phyloP scores from a whole-genome alignment of 2,329 filamentous ascomycete species.

The Pseudogymnoascus sp. region DNA sequence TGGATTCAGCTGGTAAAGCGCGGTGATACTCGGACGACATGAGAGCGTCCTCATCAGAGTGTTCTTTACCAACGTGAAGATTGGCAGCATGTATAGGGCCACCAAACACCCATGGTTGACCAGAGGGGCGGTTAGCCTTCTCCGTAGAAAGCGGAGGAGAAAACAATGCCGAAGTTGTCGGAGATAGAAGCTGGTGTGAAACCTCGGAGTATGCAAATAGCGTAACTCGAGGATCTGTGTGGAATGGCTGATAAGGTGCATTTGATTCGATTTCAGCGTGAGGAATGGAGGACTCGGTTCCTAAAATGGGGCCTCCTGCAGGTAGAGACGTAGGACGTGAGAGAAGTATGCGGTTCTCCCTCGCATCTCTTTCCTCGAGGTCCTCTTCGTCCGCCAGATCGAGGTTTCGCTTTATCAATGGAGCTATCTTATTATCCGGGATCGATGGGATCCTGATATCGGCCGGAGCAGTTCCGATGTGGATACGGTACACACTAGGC shows the following conservation, averaged over 20 bases:
- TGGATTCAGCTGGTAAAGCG: slow-evolving; percentile 56
- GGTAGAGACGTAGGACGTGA: slow-evolving; percentile 20
- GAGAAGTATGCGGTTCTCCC: slow-evolving; percentile 20
- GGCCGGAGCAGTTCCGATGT: slow-evolving; percentile 52
- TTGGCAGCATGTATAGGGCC: slow-evolving; percentile 45
- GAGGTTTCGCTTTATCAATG: slow-evolving; percentile 49
- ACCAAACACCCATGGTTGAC: slow-evolving; percentile 53
- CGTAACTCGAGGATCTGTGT: slow-evolving; percentile 80
- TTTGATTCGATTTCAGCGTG: slow-evolving; percentile 92
- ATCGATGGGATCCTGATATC: slow-evolving; percentile 63
- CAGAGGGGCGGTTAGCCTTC: slow-evolving; percentile 29
- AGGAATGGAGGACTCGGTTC: slow-evolving; percentile 56
- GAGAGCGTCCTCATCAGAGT: slow-evolving; percentile 40
- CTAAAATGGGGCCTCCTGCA: slow-evolving; percentile 34
- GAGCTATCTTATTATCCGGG: slow-evolving; percentile 53
- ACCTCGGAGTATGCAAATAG: slow-evolving; percentile 56
- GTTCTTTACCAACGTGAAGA: slow-evolving; percentile 47
- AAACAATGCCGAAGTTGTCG: slow-evolving; percentile 22
- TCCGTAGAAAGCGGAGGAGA: slow-evolving; percentile 24
- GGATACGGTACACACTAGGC: slow-evolving; percentile 45
- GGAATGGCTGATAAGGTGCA: slow-evolving; percentile 91
- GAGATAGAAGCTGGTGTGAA: not conserved
- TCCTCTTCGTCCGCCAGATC: slow-evolving; percentile 37
- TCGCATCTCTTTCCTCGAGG: slow-evolving; percentile 25
- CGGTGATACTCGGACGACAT: slow-evolving; percentile 42